phyloP scores from a whole-genome alignment of 306 rosid species.

The Citrullus mucosospermus region DNA sequence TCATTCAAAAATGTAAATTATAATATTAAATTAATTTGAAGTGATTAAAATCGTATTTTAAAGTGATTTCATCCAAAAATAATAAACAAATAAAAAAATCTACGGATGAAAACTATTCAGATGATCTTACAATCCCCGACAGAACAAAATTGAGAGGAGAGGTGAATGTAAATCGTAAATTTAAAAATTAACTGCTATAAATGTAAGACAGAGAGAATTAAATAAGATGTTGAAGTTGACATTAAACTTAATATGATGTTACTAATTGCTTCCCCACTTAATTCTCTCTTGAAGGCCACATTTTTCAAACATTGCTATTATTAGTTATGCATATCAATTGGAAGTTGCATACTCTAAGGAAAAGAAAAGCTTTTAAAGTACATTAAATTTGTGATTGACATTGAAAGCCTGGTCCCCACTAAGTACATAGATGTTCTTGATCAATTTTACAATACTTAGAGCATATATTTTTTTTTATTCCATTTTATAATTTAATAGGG shows the following conservation, averaged over 20 bases:
- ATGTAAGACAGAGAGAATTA: neutral
- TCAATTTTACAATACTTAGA: neutral
- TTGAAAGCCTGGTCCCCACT: neutral
- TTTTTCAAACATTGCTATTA: neutral
- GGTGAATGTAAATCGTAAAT: too few relatives aligned
- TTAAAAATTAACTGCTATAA: neutral
- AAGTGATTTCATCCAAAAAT: too few relatives aligned
- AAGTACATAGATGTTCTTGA: neutral
- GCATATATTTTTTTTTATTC: too few relatives aligned
- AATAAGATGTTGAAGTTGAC: neutral
- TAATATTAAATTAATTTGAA: too few relatives aligned
- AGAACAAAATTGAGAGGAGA: too few relatives aligned
- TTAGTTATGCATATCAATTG: neutral
- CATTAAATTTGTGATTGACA: neutral
- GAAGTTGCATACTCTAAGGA: neutral
- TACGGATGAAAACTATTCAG: too few relatives aligned
- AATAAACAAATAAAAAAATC: too few relatives aligned
- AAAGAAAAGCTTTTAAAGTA: neutral
- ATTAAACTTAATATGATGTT: neutral
- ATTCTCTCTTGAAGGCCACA: neutral
- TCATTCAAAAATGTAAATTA: too few relatives aligned
- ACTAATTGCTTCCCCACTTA: neutral
- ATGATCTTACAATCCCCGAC: too few relatives aligned
- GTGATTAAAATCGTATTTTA: too few relatives aligned
- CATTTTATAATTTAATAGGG: too few relatives aligned